Percentiles rank a stretch among this genome's conserved stretches.
Conservation (phyloP, 805 yeast species). For the Metschnikowia amazonensis region DNA sequence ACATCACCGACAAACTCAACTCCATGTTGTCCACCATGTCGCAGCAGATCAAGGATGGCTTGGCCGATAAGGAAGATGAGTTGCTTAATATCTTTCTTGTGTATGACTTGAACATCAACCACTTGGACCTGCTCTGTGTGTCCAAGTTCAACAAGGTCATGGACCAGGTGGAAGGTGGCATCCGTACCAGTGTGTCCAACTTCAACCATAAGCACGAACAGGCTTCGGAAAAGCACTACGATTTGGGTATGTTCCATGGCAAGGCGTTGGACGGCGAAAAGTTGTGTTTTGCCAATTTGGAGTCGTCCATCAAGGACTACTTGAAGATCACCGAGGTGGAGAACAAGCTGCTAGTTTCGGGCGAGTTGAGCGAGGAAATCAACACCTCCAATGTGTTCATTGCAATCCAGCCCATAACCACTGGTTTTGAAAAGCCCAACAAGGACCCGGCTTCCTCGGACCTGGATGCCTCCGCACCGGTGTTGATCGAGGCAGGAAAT, state of each 20-base stretch:
- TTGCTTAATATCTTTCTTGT: conserved; percentile 44
- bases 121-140: conserved; percentile 46
- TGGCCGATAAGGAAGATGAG: conserved; percentile 52
- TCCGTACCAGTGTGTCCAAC: conserved; percentile 56
- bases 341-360: conserved; percentile 14
- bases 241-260: conserved; percentile 71
- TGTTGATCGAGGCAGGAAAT: conserved; percentile 44
- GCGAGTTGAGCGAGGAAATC: conserved; percentile 18
- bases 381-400: conserved; percentile 61
- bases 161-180: conserved; percentile 76
- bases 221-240: conserved; percentile 21
- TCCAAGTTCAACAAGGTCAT: conserved; percentile 59
- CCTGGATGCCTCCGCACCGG: conserved; percentile 17
- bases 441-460: conserved; percentile 12
- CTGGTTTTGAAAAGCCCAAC: conserved; percentile 8
- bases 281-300: conserved; percentile 82
- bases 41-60: conserved; percentile 47
- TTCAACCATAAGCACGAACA: conserved; percentile 33
- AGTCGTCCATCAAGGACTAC: conserved; percentile 56
- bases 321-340: conserved; percentile 24
- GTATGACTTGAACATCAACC: conserved; percentile 56
- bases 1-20: conserved; percentile 29
- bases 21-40: conserved; percentile 34
- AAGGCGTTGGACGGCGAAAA: conserved; percentile 81
- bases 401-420: conserved; percentile 58